A percentile compares a stretch with the other conserved stretches of the same genome.
phyloP scores from a whole-genome alignment of 345 rosid species.

The Populus deltoides region DNA sequence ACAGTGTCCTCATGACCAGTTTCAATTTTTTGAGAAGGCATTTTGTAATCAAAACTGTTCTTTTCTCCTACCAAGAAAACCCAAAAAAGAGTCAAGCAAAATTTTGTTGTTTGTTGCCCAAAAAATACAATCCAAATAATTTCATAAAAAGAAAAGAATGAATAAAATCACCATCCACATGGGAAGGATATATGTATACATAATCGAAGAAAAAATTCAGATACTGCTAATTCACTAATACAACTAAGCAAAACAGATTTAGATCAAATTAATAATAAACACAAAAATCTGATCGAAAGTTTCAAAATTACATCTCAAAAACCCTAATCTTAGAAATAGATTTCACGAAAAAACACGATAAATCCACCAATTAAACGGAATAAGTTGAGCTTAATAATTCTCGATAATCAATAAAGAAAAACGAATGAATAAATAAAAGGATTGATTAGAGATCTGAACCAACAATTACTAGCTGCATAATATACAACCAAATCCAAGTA shows the following conservation, averaged over 20 bases:
- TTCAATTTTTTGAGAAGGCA: conserved; percentile 34
- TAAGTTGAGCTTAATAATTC: neutral
- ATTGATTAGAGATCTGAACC: neutral
- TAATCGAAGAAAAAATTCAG: neutral
- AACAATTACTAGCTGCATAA: no score
- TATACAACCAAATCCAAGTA: no score
- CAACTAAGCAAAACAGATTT: neutral
- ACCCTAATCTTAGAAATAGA: no score
- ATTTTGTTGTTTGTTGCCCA: neutral
- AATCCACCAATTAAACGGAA: neutral
- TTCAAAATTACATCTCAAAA: neutral
- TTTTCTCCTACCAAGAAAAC: neutral
- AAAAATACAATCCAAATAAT: neutral
- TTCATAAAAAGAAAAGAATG: no score
- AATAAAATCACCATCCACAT: neutral
- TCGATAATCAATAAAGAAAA: no score
- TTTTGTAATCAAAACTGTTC: neutral
- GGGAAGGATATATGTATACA: no score
- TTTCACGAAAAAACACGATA: no score
- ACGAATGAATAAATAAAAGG: neutral
- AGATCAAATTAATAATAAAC: no score
- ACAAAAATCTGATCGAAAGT: neutral
- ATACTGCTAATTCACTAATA: neutral
- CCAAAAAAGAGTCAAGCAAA: neutral
- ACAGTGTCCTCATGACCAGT: conserved; percentile 33